Percentiles rank a stretch among this genome's conserved stretches.
Evolutionary conservation across 257 asterid genomes (phyloP).

Genomic region (Penstemon barbatus): DNA sequence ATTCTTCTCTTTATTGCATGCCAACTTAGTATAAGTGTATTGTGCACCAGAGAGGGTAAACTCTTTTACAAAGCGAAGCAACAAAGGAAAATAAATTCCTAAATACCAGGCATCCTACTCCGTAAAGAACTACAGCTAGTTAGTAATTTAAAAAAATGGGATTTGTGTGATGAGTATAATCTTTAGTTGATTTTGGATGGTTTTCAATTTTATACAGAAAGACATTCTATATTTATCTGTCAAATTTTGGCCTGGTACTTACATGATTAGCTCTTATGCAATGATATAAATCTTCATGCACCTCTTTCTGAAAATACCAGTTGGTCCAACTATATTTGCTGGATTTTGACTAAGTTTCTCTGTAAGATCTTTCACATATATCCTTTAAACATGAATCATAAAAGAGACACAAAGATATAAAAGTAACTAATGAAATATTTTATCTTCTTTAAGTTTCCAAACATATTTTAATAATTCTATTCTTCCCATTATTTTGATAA

Average conservation of each 20-base stretch:
- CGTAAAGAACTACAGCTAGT: neutral
- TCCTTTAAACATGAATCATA: neutral
- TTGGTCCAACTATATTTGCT: slow-evolving; percentile 9
- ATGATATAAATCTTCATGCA: neutral
- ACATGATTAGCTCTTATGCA: neutral
- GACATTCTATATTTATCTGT: neutral
- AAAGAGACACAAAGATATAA: neutral
- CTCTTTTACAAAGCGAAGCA: neutral
- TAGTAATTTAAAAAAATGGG: neutral
- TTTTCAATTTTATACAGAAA: neutral
- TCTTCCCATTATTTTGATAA: neutral
- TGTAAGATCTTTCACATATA: neutral
- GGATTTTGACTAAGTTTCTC: slow-evolving; percentile 1
- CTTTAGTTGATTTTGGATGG: slow-evolving; percentile 15
- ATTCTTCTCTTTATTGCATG: neutral
- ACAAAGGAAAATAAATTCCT: neutral
- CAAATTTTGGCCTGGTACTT: neutral
- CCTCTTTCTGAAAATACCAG: neutral
- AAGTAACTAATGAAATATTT: too few species aligned
- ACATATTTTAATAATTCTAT: neutral
- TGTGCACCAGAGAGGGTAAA: neutral
- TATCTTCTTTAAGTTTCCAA: neutral
- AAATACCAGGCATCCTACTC: neutral
- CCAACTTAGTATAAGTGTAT: neutral
- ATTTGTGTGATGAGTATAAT: slow-evolving; percentile 4